phyloP scores from a whole-genome alignment of 2,329 filamentous ascomycete genomes.

The Microdochium bolleyi region DNA sequence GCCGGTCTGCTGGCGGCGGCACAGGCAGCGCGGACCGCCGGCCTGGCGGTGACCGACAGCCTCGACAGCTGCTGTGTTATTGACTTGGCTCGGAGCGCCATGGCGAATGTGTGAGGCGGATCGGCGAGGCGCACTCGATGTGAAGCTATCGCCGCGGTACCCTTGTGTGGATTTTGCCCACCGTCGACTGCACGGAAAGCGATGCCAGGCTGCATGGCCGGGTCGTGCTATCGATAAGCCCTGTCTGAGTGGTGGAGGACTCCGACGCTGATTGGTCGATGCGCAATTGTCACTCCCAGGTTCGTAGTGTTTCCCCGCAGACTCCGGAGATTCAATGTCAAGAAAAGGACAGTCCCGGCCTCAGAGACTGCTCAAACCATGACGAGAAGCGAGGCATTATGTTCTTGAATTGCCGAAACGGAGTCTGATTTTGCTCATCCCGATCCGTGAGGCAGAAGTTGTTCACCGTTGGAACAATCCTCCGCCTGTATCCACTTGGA shows the following conservation, averaged over 20 bases:
- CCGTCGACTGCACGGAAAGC: not conserved
- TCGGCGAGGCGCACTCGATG: not conserved
- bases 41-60: conserved; percentile 31
- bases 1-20: conserved; percentile 7
- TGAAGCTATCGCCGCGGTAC: not conserved
- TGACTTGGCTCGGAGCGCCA: conserved; percentile 28
- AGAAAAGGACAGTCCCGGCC: too few species aligned
- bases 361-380: too few species aligned
- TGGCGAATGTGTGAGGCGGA: conserved; percentile 5
- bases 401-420: too few species aligned
- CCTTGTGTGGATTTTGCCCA: not conserved
- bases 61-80: conserved; percentile 27
- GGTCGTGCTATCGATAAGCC: not conserved
- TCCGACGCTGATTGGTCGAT: not conserved
- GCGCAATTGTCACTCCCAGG: too few species aligned
- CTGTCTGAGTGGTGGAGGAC: not conserved
- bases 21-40: conserved; percentile 31
- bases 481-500: too few species aligned
- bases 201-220: not conserved
- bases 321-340: too few species aligned
- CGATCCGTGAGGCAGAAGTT: too few species aligned
- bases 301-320: too few species aligned
- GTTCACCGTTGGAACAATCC: too few species aligned
- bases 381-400: too few species aligned
- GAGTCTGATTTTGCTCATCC: too few species aligned